Evolutionary conservation across 202 grass and related monocot species (phyloP), one percentile per base, ranked within the genome.

Genomic region (Panicum virgatum): DNA sequence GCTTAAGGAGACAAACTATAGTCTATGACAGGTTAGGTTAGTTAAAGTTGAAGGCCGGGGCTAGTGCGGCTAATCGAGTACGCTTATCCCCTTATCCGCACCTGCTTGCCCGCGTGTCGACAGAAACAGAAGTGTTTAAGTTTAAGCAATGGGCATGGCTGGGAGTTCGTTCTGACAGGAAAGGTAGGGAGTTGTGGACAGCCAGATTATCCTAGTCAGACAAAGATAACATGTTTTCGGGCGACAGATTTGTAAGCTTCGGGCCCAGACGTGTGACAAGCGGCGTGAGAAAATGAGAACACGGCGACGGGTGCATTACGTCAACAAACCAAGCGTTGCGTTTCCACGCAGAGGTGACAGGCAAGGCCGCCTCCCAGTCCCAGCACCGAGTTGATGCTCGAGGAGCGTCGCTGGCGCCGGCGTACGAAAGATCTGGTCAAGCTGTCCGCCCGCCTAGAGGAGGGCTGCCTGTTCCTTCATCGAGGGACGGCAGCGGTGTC

Each of bases 71-170:
- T 69, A 88, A 67, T 69, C 52, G 25, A 76, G 71, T 58, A 56
- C 46, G 37, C 56, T 65, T 81, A 85, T n/a, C n/a, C n/a, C n/a
- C n/a, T n/a, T n/a, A n/a, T 77, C 77, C 46, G n/a, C 38, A 57
- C 2, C 46, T 4, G 10, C 45, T 9, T 39, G 40, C 69, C 76
- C 12, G 54, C 54, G 54, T 26, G 54, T 59, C 56, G 4, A 27
- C 56, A 14, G 7, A 25, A 50, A 73, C 50, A 69, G 2, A 72
- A 44, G 5, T 62, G 3, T 30, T 30, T 9, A n/a, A n/a, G n/a
- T n/a, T n/a, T n/a, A 54, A 56, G 27, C 29, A 30, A 43, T 44
- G 54, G 32, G 22, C 16, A 42, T 62, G 12, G 18, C 29, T 73
- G 7, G 23, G 58, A 8, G 3, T 6, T 57, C 15, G 6, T 6